Percentiles rank a stretch among this genome's conserved stretches.
Conservation (phyloP, 345 rosid genomes). For the Leavenworthia alabamica region DNA sequence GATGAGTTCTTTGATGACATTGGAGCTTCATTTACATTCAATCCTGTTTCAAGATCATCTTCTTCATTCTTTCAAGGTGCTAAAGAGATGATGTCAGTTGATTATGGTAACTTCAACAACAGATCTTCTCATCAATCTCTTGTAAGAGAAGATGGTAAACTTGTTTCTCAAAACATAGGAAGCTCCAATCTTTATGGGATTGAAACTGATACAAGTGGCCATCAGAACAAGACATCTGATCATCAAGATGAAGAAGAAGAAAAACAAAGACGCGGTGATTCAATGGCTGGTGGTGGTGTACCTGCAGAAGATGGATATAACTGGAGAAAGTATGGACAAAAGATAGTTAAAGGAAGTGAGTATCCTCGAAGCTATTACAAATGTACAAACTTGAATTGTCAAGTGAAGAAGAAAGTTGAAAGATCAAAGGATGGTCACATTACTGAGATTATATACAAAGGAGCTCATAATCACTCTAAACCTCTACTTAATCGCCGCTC, state of each 20-base stretch:
- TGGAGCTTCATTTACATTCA: constrained; percentile 70
- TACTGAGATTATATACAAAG: constrained; percentile 93
- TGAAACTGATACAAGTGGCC: constrained; percentile 30
- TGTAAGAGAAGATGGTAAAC: constrained; percentile 33
- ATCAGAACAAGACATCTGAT: constrained; percentile 35
- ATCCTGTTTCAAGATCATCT: constrained; percentile 46
- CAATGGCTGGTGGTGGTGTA: constrained; percentile 43
- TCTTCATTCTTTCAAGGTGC: constrained; percentile 47
- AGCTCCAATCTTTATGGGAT: constrained; percentile 36
- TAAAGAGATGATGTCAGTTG: constrained; percentile 38
- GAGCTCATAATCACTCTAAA: constrained; percentile 77
- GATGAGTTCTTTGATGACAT: constrained; percentile 53
- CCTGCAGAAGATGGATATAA: constrained; percentile 91
- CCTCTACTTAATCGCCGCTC: constrained; percentile 62
- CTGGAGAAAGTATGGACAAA: constrained; percentile 97
- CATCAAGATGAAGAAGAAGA: constrained; percentile 58
- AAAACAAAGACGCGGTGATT: constrained; percentile 60
- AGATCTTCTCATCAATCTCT: constrained; percentile 32
- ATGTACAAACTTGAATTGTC: constrained; percentile 81
- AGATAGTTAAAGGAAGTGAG: constrained; percentile 91
- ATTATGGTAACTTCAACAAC: constrained; percentile 38
- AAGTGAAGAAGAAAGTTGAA: constrained; percentile 91
- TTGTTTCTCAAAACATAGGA: constrained; percentile 36
- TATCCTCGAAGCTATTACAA: constrained; percentile 97
- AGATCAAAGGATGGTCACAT: constrained; percentile 93